Percentiles rank a stretch among this genome's conserved stretches.
Conservation (phyloP, 129 eudicot genomes). For the Lactuca sativa region DNA sequence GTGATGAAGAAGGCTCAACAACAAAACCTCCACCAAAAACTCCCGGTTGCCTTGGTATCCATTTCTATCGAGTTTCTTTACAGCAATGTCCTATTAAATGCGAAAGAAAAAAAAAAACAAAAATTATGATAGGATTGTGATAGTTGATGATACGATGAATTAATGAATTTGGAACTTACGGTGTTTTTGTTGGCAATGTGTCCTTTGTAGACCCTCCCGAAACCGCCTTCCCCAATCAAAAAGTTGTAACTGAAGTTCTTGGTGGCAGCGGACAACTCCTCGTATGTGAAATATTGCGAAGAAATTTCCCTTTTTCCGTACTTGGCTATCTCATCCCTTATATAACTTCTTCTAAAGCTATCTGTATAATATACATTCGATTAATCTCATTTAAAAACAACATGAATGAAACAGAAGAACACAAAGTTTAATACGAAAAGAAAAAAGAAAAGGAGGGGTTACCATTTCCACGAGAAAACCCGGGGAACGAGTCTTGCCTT, state of each 20-base stretch:
- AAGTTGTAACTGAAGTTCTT: constrained; percentile 51
- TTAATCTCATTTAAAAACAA: background rate
- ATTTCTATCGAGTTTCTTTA: constrained; percentile 82
- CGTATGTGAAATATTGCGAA: constrained; percentile 55
- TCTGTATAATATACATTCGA: constrained; percentile 38
- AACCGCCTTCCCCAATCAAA: constrained; percentile 96
- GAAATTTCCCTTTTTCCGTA: constrained; percentile 54
- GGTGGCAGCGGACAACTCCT: constrained; percentile 63
- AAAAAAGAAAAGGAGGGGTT: background rate
- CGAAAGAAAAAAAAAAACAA: background rate
- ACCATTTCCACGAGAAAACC: constrained; percentile 64
- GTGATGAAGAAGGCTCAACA: constrained; percentile 84
- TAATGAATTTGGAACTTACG: constrained; percentile 31
- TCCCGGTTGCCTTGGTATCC: constrained; percentile 94
- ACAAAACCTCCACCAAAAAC: constrained; percentile 80
- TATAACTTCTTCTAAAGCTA: constrained; percentile 56
- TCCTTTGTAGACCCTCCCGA: constrained; percentile 92
- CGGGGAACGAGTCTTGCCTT: constrained; percentile 54
- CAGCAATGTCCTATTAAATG: constrained; percentile 67
- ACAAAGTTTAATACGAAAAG: background rate
- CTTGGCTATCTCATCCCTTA: constrained; percentile 62
- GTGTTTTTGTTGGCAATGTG: constrained; percentile 41
- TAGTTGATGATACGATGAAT: background rate
- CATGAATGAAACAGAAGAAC: background rate
- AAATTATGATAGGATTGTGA: background rate